Percentiles rank a stretch among this genome's conserved stretches.
These are phyloP conservation scores for Erythrobasidium yunnanense DNA, from an alignment of 768 basidiomycete species.

Conservation along the genomic window DNA sequence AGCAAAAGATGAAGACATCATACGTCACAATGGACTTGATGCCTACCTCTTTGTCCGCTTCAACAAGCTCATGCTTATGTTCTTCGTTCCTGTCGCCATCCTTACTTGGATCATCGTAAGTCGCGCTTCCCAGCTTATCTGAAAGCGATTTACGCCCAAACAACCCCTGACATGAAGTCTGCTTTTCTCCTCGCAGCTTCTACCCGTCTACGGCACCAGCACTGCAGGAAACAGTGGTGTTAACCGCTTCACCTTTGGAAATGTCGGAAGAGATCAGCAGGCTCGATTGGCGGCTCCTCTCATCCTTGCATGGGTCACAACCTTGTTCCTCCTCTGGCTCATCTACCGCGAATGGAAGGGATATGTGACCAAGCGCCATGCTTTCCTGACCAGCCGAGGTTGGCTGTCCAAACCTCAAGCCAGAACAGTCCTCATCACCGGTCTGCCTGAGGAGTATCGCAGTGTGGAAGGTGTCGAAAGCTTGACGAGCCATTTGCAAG, in stretches of 20 bases:
- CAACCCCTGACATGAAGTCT: background rate
- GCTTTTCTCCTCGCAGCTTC: background rate
- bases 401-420: slow-evolving; percentile 18
- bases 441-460: slow-evolving; percentile 7
- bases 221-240: background rate
- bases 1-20: slow-evolving; percentile 56
- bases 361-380: slow-evolving; percentile 18
- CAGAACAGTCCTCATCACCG: slow-evolving; percentile 27
- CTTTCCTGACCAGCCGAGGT: slow-evolving; percentile 21
- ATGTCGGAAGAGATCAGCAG: slow-evolving; percentile 43
- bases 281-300: slow-evolving; percentile 67
- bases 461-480: slow-evolving; percentile 8
- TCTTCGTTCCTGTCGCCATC: slow-evolving; percentile 66
- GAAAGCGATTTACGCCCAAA: too few relatives aligned
- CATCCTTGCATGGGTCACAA: slow-evolving; percentile 52
- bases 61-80: slow-evolving; percentile 65
- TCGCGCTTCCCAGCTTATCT: too few relatives aligned
- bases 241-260: slow-evolving; percentile 20
- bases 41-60: slow-evolving; percentile 90
- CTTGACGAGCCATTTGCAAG: slow-evolving; percentile 54
- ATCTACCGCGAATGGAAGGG: slow-evolving; percentile 9
- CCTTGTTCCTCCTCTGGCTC: slow-evolving; percentile 26
- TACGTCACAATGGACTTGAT: slow-evolving; percentile 70
- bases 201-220: slow-evolving; percentile 17
- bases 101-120: slow-evolving; percentile 90